Base-by-base conservation (phyloP, 2,329 filamentous ascomycete species). In the Graphilbum fragrans region DNA sequence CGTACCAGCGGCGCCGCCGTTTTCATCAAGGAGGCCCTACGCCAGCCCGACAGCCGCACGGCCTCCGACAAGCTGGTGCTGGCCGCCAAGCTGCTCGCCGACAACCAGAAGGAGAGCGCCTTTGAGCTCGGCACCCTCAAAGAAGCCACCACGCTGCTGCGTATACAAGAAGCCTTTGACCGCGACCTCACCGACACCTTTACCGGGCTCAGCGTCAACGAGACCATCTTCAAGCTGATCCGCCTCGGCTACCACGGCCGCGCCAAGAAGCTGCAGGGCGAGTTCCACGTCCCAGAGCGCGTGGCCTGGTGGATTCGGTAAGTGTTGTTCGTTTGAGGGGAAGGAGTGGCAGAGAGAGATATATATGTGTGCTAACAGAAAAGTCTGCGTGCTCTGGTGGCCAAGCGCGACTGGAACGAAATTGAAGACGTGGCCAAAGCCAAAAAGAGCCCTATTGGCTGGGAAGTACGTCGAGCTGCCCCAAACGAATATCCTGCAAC, bases 271-370 rank as follows among this genome's bases (percentile, higher is more conserved):
- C 72, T 96, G 4, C 83, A 92, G 57, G 80, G 72, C 56, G 90
- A 96, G 51, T 98, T 98, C 66, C 93, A 87, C 55, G 80, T 98
- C 37, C 77, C 84, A 0, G 92, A 96, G 50, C 93, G 87, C 61
- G 83, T 86, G 23, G 83, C 79, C 49, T 90, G 86, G 77, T 98
- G 90, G 86, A 74, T 78, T 45, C 65, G 75, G 72, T 77, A 58
- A 53, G 68, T 37, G 6, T 16, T 35, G 11, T 8, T 22, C 17
- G 10, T 37, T 23, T 23, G 37, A 31, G 31, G n/a, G n/a, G n/a
- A n/a, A n/a, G n/a, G n/a, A n/a, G n/a, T n/a, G n/a, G n/a, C n/a
- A n/a, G n/a, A n/a, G n/a, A n/a, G n/a, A n/a, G n/a, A n/a, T n/a
- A n/a, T n/a, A n/a, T n/a, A n/a, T n/a, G n/a, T n/a, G n/a, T n/a